Evolutionary conservation across 108 stramenopile genomes (phyloP).

Genomic region (Pseudonitzschia delicatissima): DNA sequence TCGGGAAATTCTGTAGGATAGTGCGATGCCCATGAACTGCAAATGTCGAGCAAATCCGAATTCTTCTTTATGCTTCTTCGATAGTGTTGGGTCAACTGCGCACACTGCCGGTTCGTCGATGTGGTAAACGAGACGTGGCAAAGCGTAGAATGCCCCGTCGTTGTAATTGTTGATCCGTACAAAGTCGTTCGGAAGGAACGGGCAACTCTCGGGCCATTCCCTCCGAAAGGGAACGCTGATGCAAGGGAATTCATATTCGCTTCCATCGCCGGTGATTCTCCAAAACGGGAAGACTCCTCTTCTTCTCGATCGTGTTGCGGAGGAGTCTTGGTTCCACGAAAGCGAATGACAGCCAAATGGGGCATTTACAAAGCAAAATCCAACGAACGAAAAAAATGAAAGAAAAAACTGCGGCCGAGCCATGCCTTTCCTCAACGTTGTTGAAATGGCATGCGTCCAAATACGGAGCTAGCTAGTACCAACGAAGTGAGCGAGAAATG

Average conservation of each 20-base stretch:
- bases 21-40: slow-evolving; percentile 91
- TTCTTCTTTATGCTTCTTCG: slow-evolving; percentile 66
- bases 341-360: too few relatives aligned
- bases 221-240: slow-evolving; percentile 60
- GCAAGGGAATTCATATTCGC: slow-evolving; percentile 67
- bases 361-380: too few relatives aligned
- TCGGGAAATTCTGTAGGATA: slow-evolving; percentile 77
- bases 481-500: too few relatives aligned
- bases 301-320: too few relatives aligned
- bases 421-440: too few relatives aligned
- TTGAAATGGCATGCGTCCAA: too few relatives aligned
- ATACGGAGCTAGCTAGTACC: too few relatives aligned
- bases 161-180: slow-evolving; percentile 73
- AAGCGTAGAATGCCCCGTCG: slow-evolving; percentile 86
- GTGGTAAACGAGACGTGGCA: slow-evolving; percentile 89
- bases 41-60: slow-evolving; percentile 89
- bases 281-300: slow-evolving; percentile 68
- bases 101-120: slow-evolving; percentile 90
- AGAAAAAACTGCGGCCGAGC: too few relatives aligned
- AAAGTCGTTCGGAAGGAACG: slow-evolving; percentile 79
- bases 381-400: too few relatives aligned
- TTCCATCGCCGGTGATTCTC: slow-evolving; percentile 80
- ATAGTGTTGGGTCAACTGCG: slow-evolving; percentile 88
- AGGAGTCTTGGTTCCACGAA: too few relatives aligned
- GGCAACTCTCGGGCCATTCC: slow-evolving; percentile 77